These are phyloP conservation scores for Barnettozyma populi DNA, from an alignment of 805 yeast genomes.

Conservation along the genomic window DNA sequence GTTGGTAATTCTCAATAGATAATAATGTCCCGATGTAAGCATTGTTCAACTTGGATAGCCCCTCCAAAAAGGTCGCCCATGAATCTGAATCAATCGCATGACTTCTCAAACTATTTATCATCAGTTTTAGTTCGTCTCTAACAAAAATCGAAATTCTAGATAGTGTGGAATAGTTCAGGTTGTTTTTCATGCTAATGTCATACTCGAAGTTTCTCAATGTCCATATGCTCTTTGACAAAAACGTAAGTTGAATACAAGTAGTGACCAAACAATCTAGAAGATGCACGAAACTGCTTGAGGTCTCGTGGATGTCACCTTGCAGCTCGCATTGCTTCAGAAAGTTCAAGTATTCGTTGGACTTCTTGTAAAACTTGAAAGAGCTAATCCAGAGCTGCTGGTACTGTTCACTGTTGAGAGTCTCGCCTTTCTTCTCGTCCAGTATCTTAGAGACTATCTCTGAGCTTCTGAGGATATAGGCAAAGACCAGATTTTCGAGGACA, in stretches of 20 bases:
- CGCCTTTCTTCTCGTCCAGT: background rate
- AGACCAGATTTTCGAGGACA: conserved; percentile 11
- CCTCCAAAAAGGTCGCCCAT: conserved; percentile 14
- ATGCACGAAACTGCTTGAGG: conserved; percentile 5
- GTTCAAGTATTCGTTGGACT: conserved; percentile 13
- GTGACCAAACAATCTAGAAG: conserved; percentile 12
- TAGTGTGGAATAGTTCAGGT: conserved; percentile 33
- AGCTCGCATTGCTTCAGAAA: conserved; percentile 8
- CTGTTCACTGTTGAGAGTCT: background rate
- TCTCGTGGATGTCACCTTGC: conserved; percentile 7
- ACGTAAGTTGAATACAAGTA: conserved; percentile 27
- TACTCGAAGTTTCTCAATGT: conserved; percentile 18
- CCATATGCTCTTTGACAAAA: conserved; percentile 27
- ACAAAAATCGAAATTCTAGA: conserved; percentile 40
- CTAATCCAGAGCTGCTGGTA: conserved; percentile 14
- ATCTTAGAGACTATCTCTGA: conserved; percentile 10
- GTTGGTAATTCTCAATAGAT: conserved; percentile 40
- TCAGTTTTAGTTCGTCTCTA: conserved; percentile 29
- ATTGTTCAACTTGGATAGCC: conserved; percentile 30
- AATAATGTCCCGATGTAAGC: conserved; percentile 42
- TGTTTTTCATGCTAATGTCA: conserved; percentile 20
- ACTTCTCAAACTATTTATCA: conserved; percentile 7
- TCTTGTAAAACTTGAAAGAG: conserved; percentile 18
- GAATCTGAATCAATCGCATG: background rate
- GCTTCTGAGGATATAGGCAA: conserved; percentile 11